Evolutionary conservation across 2,329 filamentous ascomycete genomes (phyloP).

Genomic region (Exophiala viscosa): DNA sequence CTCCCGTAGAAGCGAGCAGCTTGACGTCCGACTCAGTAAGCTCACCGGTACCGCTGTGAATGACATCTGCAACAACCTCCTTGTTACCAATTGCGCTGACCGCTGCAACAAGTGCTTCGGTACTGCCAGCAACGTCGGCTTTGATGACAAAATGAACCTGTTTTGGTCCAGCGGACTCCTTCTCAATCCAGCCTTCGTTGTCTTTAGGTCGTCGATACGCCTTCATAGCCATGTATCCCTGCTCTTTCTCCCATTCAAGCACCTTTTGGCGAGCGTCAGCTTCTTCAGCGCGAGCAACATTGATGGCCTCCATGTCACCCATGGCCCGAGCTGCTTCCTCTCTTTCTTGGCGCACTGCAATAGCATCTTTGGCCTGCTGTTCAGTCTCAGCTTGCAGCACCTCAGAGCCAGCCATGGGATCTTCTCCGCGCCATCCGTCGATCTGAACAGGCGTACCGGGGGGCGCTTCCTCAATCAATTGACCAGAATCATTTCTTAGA

Average conservation of each 20-base stretch:
- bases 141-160: constrained; percentile 81
- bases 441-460: constrained; percentile 90
- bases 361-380: constrained; percentile 70
- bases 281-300: constrained; percentile 61
- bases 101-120: constrained; percentile 79
- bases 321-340: constrained; percentile 63
- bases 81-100: constrained; percentile 77
- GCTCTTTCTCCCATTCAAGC: constrained; percentile 40
- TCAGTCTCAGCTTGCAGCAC: constrained; percentile 80
- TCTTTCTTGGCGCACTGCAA: constrained; percentile 71
- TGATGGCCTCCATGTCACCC: constrained; percentile 71
- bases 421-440: constrained; percentile 80
- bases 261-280: constrained; percentile 49
- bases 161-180: constrained; percentile 34
- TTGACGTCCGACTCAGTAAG: constrained; percentile 85
- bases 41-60: constrained; percentile 72
- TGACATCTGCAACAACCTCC: constrained; percentile 72
- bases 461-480: constrained; percentile 65
- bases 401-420: constrained; percentile 80
- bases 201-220: constrained; percentile 26
- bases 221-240: constrained; percentile 26
- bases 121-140: constrained; percentile 88
- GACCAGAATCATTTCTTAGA: constrained; percentile 79
- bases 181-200: constrained; percentile 32
- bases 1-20: constrained; percentile 64